Conservation (phyloP, 2,329 filamentous ascomycete species). For the Bretziella fagacearum region DNA sequence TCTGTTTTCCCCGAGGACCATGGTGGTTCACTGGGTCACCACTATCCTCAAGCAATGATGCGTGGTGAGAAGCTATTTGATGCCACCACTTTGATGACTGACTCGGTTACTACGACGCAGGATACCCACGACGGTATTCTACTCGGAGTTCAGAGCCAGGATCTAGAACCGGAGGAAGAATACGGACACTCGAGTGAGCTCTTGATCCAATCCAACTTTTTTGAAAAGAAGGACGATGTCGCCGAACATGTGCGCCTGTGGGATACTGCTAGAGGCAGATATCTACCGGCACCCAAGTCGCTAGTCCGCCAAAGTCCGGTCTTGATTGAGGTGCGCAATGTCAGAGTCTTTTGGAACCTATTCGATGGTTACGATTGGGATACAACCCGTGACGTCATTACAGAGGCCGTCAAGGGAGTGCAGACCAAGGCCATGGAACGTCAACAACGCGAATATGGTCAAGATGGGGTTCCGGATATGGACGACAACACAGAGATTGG, state of each 20-base stretch:
- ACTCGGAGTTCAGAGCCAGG: conserved; percentile 16
- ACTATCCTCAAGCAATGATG: not conserved
- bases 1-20: not conserved
- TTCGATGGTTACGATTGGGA: conserved; percentile 98
- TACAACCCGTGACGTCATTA: conserved; percentile 68
- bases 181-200: conserved; percentile 37
- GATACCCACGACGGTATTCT: conserved; percentile 24
- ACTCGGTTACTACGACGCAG: conserved; percentile 16
- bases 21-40: not conserved
- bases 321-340: conserved; percentile 61
- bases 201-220: conserved; percentile 63
- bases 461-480: conserved; percentile 14
- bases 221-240: conserved; percentile 42
- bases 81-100: conserved; percentile 21
- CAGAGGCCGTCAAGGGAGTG: conserved; percentile 74
- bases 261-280: conserved; percentile 62
- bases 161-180: conserved; percentile 1
- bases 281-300: conserved; percentile 45
- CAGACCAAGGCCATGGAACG: conserved; percentile 55
- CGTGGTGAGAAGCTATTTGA: conserved; percentile 31
- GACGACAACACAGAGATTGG: conserved; percentile 74
- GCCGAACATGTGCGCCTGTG: conserved; percentile 58
- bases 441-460: conserved; percentile 26
- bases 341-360: conserved; percentile 92
- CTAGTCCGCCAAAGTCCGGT: conserved; percentile 53